Evolutionary conservation across 495 filamentous ascomycete species (phyloP), one percentile per base, ranked within the genome.

Genomic region (Aspergillus haitiensis): DNA sequence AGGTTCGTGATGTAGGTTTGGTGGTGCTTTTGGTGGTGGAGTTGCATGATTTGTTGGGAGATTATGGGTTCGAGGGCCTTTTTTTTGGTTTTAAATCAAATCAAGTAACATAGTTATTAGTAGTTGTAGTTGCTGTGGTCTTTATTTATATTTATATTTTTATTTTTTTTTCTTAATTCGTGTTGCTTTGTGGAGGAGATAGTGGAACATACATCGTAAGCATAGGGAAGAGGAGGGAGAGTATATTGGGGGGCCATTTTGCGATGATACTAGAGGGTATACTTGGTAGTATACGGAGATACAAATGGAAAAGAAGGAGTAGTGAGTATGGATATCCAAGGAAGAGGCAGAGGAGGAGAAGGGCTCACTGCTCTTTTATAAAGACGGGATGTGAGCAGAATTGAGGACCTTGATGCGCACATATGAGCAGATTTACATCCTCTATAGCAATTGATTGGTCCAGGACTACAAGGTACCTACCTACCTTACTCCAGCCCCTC

Each of bases 41-140:
- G 79, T 78, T 96, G 90, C 94, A 98, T 98, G 76, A 98, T 98
- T 78, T 92, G 85, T 73, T 87, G 86, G 34, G 91, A 94, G 81
- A 98, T 96, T 72, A 90, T 70, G 64, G 94, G 94, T 70, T 98
- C 94, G 66, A 98, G 90, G 35, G 92, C 94, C 76, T 79, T 52
- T 49, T 47, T 55, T 67, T 55, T 62, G 52, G 18, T 27, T 27
- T 27, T 27, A 1, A 27, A 27, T 27, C 21, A 27, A 27, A 27
- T 27, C 21, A 27, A 27, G 3, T 27, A 27, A 1, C 3, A 27
- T 27, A 27, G 21, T 27, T 3, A 27, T 27, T 27, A 27, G 21
- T 27, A 27, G 21, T 27, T 27, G 21, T 27, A 27, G 21, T 27
- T 27, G 21, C 21, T 1, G 21, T 27, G 90, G 35, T 91, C 94